Conservation (phyloP, 345 rosid species). For the Boechera divaricarpa region DNA sequence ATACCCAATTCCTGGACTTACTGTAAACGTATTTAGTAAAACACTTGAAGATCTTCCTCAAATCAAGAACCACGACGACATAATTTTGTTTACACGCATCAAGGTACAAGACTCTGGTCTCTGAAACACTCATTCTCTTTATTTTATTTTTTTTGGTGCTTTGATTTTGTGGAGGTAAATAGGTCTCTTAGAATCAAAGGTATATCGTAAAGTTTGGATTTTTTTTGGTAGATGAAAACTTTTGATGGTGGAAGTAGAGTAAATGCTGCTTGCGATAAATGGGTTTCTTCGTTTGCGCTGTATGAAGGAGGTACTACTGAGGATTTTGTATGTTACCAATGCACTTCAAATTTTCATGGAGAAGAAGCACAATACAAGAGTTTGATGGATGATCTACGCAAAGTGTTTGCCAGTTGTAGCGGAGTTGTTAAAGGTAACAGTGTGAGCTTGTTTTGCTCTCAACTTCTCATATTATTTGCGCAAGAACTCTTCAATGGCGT, state of each 20-base stretch:
- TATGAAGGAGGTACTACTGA: conserved; percentile 53
- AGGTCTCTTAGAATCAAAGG: not conserved
- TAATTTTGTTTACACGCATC: conserved; percentile 60
- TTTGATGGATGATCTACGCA: conserved; percentile 52
- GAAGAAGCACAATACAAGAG: conserved; percentile 59
- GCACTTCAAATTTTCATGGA: conserved; percentile 54
- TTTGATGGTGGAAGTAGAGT: conserved; percentile 39
- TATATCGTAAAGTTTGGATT: not conserved
- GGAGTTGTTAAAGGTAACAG: conserved; percentile 54
- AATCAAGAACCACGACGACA: conserved; percentile 57
- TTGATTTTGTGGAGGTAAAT: not conserved
- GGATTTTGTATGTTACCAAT: conserved; percentile 63
- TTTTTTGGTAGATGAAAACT: conserved; percentile 30
- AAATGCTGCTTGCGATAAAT: conserved; percentile 64
- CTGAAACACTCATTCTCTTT: not conserved
- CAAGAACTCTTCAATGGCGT: not conserved
- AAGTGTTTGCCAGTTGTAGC: conserved; percentile 48
- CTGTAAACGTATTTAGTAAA: conserved; percentile 55
- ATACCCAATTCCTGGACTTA: conserved; percentile 51
- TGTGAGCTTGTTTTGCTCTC: conserved; percentile 8
- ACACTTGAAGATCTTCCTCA: conserved; percentile 57
- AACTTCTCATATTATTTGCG: not conserved
- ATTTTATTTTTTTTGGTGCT: not conserved
- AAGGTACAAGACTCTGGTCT: conserved; percentile 53
- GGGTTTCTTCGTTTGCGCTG: conserved; percentile 69